Evolutionary conservation across 768 basidiomycete species (phyloP).

Genomic region (Leccinum truebloodii): DNA sequence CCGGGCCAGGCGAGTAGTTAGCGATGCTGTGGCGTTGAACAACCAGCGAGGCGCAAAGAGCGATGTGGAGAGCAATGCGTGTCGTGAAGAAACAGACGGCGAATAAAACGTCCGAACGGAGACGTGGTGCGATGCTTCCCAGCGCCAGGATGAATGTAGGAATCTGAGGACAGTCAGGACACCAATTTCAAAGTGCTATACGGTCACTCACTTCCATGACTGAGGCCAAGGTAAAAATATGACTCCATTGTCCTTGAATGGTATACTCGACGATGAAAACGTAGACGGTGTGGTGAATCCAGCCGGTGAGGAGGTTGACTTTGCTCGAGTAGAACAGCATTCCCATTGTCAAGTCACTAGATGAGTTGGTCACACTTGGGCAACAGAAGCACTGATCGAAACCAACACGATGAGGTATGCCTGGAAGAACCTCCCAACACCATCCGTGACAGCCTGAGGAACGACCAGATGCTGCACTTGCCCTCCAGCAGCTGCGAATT

Average conservation of each 20-base stretch:
- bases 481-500: conserved; percentile 28
- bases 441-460: conserved; percentile 23
- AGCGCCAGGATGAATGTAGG: conserved; percentile 56
- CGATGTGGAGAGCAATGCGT: conserved; percentile 48
- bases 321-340: conserved; percentile 46
- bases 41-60: conserved; percentile 36
- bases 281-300: conserved; percentile 52
- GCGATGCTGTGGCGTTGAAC: conserved; percentile 32
- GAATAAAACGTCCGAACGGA: conserved; percentile 53
- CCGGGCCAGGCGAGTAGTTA: conserved; percentile 41
- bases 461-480: conserved; percentile 28
- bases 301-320: conserved; percentile 53
- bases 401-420: conserved; percentile 43
- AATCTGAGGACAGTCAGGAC: conserved; percentile 33
- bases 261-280: conserved; percentile 42
- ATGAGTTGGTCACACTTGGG: conserved; percentile 11
- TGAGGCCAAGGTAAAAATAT: conserved; percentile 45
- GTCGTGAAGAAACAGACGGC: conserved; percentile 51
- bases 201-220: conserved; percentile 46
- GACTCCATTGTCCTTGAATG: conserved; percentile 36
- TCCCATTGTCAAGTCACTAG: conserved; percentile 49
- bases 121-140: conserved; percentile 42
- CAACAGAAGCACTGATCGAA: conserved; percentile 14
- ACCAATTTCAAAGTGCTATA: not conserved
- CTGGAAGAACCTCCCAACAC: conserved; percentile 44